These are phyloP conservation scores for Adansonia grandidieri DNA, from an alignment of 441 rosid species.

Conservation along the genomic window DNA sequence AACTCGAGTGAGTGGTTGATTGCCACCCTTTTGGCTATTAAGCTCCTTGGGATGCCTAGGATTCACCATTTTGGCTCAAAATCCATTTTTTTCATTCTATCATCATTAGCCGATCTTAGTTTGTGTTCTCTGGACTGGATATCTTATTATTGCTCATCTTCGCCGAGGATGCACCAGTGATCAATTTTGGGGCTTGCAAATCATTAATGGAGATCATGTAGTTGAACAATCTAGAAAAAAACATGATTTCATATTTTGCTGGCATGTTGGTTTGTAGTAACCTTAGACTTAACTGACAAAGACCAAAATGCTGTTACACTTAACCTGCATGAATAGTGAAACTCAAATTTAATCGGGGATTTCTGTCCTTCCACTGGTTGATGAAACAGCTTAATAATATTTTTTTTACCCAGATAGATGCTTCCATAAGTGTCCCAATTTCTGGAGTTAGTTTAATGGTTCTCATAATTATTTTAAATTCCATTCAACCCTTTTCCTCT, in stretches of 20 bases:
- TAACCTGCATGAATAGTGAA: not conserved
- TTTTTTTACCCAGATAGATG: not conserved
- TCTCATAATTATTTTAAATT: not conserved
- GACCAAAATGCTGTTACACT: not conserved
- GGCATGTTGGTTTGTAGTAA: not conserved
- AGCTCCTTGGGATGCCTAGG: slow-evolving; percentile 16
- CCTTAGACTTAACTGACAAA: not conserved
- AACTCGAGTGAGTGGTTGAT: not conserved
- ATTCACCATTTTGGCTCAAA: not conserved
- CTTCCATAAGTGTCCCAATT: not conserved
- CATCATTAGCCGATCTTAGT: not conserved
- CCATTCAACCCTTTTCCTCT: not conserved
- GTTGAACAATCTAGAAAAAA: not conserved
- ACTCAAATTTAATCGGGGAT: not conserved
- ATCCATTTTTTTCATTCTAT: not conserved
- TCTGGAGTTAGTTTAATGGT: not conserved
- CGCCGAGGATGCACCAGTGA: not conserved
- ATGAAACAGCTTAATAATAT: not conserved
- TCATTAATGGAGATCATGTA: not conserved
- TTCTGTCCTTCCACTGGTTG: not conserved
- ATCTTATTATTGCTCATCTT: not conserved
- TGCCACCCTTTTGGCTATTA: not conserved
- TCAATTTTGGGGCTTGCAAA: not conserved
- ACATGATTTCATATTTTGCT: not conserved
- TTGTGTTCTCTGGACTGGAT: not conserved